Conservation (phyloP, 129 eudicot genomes). For the Oenanthe sinensis region DNA sequence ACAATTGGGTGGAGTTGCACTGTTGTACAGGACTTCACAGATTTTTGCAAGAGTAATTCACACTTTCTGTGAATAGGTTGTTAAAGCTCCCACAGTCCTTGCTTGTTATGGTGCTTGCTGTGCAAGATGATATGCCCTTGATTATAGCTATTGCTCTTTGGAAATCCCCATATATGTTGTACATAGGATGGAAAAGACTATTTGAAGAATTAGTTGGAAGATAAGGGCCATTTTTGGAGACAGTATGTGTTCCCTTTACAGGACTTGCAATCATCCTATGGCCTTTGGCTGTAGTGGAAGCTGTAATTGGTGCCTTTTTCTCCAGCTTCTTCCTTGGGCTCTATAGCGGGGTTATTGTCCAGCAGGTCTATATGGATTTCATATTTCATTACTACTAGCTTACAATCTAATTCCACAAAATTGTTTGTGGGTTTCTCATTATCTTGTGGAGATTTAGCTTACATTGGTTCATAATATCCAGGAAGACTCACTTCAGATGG, state of each 20-base stretch:
- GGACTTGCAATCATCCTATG: conserved; percentile 77
- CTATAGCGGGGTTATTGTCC: conserved; percentile 65
- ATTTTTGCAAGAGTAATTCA: conserved; percentile 34
- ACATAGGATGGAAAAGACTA: conserved; percentile 90
- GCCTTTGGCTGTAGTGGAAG: conserved; percentile 77
- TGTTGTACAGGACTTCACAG: conserved; percentile 75
- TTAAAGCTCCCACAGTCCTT: conserved; percentile 57
- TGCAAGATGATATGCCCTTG: conserved; percentile 48
- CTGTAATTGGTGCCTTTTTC: conserved; percentile 50
- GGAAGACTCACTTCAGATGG: conserved; percentile 76
- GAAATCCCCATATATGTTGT: conserved; percentile 88
- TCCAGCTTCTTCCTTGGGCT: conserved; percentile 74
- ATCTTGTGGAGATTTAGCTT: conserved; percentile 1
- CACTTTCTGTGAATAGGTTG: conserved; percentile 23
- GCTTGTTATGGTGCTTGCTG: conserved; percentile 47
- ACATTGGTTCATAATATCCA: conserved; percentile 15
- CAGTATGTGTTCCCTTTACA: conserved; percentile 87
- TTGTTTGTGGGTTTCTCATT: not conserved
- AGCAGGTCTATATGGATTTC: conserved; percentile 46
- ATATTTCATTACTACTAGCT: not conserved
- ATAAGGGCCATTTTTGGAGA: conserved; percentile 90
- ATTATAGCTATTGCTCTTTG: conserved; percentile 64
- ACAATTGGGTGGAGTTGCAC: conserved; percentile 71
- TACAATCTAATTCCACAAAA: not conserved
- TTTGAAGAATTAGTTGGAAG: conserved; percentile 78